Evolutionary conservation across 495 filamentous ascomycete genomes (phyloP).

Genomic region (Pyrenula massariospora): DNA sequence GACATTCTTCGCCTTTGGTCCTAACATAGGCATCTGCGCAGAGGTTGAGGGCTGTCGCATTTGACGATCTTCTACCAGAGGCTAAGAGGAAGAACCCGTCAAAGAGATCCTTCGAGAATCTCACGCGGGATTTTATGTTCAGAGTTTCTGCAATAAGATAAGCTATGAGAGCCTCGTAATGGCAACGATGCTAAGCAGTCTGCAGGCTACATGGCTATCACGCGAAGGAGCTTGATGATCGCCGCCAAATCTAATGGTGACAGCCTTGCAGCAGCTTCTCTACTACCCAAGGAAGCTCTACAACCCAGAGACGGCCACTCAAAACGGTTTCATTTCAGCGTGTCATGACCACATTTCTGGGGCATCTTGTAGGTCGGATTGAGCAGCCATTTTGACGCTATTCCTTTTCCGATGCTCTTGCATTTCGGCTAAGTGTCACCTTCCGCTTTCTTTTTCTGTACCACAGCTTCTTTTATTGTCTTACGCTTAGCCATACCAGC

Average conservation of each 20-base stretch:
- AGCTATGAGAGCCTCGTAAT: background rate
- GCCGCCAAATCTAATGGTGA: no score
- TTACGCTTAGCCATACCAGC: no score
- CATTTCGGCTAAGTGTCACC: background rate
- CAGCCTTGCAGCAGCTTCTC: no score
- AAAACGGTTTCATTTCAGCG: no score
- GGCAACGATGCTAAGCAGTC: background rate
- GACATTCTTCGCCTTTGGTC: background rate
- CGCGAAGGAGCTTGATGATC: background rate
- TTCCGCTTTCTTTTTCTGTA: background rate
- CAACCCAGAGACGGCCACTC: no score
- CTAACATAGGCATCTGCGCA: background rate
- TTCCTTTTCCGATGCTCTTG: background rate
- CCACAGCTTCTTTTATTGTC: no score
- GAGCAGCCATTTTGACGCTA: background rate
- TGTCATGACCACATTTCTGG: no score
- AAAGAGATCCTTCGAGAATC: background rate
- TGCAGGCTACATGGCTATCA: background rate
- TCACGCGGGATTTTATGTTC: background rate
- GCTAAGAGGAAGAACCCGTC: background rate
- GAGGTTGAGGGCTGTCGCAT: background rate
- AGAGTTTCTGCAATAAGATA: background rate
- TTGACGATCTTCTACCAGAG: background rate
- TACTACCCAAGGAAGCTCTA: no score
- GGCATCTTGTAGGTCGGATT: no score